Base-by-base conservation (phyloP, 2,329 filamentous ascomycete genomes). In the Ceratocystis papillata region DNA sequence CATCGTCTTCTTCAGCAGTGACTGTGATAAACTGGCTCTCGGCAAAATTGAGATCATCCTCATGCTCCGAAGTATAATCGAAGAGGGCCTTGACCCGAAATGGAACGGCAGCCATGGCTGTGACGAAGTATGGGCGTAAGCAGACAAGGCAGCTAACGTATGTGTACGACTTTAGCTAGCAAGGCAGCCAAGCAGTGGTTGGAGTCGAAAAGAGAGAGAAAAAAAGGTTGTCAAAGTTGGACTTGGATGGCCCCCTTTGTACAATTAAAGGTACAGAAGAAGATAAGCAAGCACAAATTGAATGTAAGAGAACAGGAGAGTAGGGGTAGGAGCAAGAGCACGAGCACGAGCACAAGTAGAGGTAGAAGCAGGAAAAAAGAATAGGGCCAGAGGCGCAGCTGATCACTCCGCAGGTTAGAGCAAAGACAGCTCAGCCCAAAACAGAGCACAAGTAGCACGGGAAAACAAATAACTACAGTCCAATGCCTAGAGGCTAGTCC, bases 61-160 rank as follows among this genome's bases (percentile, higher is more conserved):
- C 91, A 76, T 99, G 93, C 69, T 84, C 83, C 71, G 94, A 97
- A 74, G 83, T 80, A 79, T 99, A 99, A 75, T 97, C 93, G 80
- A 88, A 99, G 74, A 97, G 78, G 71, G 94, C 90, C 82, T 92
- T 96, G 80, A 99, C 94, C 78, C 90, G 95, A 81, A 96, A 96
- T 68, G 86, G 85, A 48, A 65, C 66, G 33, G 65, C 48, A 41
- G 68, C 63, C 69, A 69, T 69, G 65, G 53, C 50, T 59, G 46
- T 68, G 55, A 44, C 28, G n/a, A 53, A 53, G 37, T 48, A 50
- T 44, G 45, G 44, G 30, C 22, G 10, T 33, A 41, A 25, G 55
- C 12, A 59, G 55, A n/a, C 25, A 20, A 59, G 55, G 28, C 25
- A 59, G 28, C 55, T n/a, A 59, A 59, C 8, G 30, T 59, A 25